Evolutionary conservation across 2,329 filamentous ascomycete species (phyloP).

Genomic region (Xylaria arbuscula): DNA sequence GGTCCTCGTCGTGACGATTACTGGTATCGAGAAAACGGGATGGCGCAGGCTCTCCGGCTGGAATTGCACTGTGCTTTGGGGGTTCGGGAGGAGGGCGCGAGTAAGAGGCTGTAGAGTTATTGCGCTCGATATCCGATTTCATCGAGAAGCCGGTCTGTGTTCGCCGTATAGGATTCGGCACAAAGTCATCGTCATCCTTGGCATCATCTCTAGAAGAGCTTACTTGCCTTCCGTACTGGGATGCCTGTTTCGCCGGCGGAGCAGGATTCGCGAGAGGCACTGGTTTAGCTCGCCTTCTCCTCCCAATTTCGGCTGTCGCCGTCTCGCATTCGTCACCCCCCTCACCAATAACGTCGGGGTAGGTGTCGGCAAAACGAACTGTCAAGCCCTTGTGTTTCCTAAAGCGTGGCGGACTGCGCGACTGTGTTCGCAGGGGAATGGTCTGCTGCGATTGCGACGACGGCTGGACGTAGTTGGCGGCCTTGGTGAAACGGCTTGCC

Average conservation of each 20-base stretch:
- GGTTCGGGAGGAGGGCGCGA: conserved; percentile 38
- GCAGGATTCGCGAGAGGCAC: conserved; percentile 51
- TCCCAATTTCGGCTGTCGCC: conserved; percentile 77
- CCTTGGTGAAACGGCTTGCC: conserved; percentile 67
- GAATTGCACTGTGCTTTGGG: conserved; percentile 47
- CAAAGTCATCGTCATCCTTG: conserved; percentile 59
- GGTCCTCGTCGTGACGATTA: conserved; percentile 61
- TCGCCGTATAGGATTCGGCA: conserved; percentile 65
- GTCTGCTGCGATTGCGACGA: conserved; percentile 57
- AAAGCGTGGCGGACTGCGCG: conserved; percentile 59
- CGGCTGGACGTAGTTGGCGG: conserved; percentile 57
- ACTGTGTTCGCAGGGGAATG: conserved; percentile 56
- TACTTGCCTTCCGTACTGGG: conserved; percentile 45
- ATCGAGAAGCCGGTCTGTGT: conserved; percentile 67
- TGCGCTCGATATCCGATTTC: conserved; percentile 45
- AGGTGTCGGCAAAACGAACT: conserved; percentile 78
- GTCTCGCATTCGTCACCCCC: conserved; percentile 87
- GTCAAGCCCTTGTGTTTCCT: conserved; percentile 71
- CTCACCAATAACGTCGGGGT: conserved; percentile 86
- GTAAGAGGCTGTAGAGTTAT: conserved; percentile 37
- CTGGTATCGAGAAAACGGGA: conserved; percentile 53
- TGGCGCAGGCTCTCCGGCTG: conserved; percentile 47
- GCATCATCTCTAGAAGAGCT: conserved; percentile 42
- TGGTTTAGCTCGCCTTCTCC: conserved; percentile 60
- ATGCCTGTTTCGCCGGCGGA: conserved; percentile 48